Evolutionary conservation across 2,329 filamentous ascomycete genomes (phyloP).

Genomic region (Phyllosticta citribraziliensis): DNA sequence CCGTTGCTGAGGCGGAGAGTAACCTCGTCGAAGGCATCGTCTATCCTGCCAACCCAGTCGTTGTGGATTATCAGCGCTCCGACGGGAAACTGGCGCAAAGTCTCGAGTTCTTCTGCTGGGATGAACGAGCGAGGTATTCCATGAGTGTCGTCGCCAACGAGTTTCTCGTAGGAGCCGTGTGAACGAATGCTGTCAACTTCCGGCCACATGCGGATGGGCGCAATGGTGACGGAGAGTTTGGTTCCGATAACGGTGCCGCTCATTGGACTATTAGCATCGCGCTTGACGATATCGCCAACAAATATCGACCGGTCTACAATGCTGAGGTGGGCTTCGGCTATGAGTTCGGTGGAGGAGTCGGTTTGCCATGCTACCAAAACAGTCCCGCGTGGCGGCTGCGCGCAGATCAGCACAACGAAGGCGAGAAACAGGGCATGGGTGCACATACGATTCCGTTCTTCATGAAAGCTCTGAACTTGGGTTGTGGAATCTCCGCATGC

Average conservation of each 20-base stretch:
- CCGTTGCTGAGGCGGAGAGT: constrained; percentile 43
- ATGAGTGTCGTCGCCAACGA: constrained; percentile 11
- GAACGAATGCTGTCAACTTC: constrained; percentile 7
- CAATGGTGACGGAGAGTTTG: constrained; percentile 36
- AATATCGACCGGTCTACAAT: constrained; percentile 45
- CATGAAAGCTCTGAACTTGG: constrained; percentile 31
- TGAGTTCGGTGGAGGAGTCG: constrained; percentile 31
- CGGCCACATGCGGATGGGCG: constrained; percentile 18
- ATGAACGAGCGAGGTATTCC: constrained; percentile 25
- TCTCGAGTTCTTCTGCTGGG: constrained; percentile 36
- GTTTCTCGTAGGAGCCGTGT: constrained; percentile 17
- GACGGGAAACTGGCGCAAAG: constrained; percentile 36
- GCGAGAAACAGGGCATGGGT: too few species aligned
- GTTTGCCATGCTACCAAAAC: constrained; percentile 41
- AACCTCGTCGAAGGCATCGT: constrained; percentile 40
- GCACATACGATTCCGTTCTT: constrained; percentile 25
- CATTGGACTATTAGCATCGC: constrained; percentile 36
- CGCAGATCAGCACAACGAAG: neutral
- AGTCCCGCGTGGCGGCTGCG: constrained; percentile 40
- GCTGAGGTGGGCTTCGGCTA: constrained; percentile 34
- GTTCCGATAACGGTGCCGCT: constrained; percentile 46
- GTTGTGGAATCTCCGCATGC: constrained; percentile 21
- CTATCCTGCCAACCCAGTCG: constrained; percentile 47
- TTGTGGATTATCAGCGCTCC: constrained; percentile 45
- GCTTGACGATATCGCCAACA: constrained; percentile 48